phyloP scores from a whole-genome alignment of 345 rosid species.

The Carallia brachiata region DNA sequence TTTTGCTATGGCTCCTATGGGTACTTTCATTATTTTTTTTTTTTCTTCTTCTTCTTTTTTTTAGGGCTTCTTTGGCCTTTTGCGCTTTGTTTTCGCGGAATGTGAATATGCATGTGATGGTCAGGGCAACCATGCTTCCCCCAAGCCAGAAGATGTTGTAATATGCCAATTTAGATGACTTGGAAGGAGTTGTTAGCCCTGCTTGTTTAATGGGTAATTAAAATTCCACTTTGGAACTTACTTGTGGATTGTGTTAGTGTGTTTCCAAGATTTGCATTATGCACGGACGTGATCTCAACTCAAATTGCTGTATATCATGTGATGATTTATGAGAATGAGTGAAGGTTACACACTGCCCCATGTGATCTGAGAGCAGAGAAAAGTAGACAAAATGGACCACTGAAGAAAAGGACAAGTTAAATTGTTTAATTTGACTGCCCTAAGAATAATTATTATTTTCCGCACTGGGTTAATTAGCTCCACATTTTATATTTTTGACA shows the following conservation, averaged over 20 bases:
- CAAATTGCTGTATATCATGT: conserved; percentile 35
- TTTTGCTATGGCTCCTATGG: neutral
- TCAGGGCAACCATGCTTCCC: no score
- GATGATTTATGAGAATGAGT: conserved; percentile 30
- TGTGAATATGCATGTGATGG: no score
- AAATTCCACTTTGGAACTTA: neutral
- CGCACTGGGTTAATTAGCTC: neutral
- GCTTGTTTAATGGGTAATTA: neutral
- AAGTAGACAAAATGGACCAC: neutral
- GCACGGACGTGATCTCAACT: neutral
- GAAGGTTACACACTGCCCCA: conserved; percentile 33
- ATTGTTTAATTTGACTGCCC: neutral
- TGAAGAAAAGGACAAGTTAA: conserved; percentile 3
- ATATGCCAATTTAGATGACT: no score
- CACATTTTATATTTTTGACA: no score
- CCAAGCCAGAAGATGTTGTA: no score
- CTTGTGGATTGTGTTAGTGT: neutral
- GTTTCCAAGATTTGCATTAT: neutral
- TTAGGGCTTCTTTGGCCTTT: no score
- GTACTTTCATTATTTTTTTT: neutral
- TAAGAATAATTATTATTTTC: neutral
- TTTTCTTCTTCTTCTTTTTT: neutral
- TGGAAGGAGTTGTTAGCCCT: neutral
- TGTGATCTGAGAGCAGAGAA: conserved; percentile 21
- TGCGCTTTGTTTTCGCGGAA: no score